phyloP scores from a whole-genome alignment of 2,329 filamentous ascomycete genomes.

The Fusarium sp. region DNA sequence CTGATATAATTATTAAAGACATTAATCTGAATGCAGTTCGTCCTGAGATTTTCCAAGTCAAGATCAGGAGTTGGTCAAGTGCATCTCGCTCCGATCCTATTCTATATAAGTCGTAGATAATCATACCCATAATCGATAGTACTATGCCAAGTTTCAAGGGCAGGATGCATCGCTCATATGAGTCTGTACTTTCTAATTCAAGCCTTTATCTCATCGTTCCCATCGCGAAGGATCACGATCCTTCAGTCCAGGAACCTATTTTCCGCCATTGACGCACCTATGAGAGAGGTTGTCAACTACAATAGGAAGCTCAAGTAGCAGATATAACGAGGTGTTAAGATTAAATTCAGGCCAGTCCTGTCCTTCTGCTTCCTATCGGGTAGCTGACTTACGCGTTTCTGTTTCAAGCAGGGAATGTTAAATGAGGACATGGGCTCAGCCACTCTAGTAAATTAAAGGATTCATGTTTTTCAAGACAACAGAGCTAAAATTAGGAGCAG shows the following conservation, averaged over 20 bases:
- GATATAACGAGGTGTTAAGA: fast-evolving
- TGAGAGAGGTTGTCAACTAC: fast-evolving
- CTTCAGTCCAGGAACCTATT: too few relatives aligned
- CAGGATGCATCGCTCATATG: fast-evolving
- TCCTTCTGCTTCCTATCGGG: neutral
- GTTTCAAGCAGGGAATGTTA: neutral
- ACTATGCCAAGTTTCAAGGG: neutral
- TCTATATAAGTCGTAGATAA: neutral
- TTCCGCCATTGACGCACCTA: neutral
- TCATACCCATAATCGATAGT: too few relatives aligned
- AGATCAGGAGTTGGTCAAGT: fast-evolving
- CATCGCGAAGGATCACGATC: neutral
- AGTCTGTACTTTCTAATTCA: fast-evolving
- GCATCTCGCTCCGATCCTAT: fast-evolving
- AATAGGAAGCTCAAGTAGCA: neutral
- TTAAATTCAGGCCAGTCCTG: neutral
- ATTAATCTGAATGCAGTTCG: neutral
- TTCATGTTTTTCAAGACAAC: neutral
- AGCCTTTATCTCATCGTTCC: fast-evolving
- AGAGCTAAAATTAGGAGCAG: neutral
- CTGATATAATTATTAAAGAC: neutral
- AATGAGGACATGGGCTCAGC: neutral
- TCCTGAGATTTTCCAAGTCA: too few relatives aligned
- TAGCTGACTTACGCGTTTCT: neutral
- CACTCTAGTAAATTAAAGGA: neutral